Conservation (phyloP, 805 yeast species). For the Lipomyces sp. region DNA sequence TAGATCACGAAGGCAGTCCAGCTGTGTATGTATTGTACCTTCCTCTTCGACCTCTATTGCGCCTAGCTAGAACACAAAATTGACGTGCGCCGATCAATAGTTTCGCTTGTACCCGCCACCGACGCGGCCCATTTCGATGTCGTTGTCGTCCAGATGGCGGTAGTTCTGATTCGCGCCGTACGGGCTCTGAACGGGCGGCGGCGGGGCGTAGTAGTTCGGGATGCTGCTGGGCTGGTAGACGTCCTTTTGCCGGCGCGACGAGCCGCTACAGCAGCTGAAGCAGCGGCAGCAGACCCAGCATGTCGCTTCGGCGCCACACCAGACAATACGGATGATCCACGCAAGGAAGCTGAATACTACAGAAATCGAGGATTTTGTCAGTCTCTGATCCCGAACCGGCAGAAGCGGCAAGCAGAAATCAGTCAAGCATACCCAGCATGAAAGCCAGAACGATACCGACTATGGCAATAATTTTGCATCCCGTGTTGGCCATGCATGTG, state of each 20-base stretch:
- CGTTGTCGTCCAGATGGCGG: conserved; percentile 9
- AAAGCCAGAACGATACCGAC: conserved; percentile 63
- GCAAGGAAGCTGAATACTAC: conserved; percentile 11
- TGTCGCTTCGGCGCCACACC: conserved; percentile 20
- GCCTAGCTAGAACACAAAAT: too few relatives aligned
- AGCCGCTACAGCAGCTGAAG: conserved; percentile 4
- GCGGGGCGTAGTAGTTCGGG: conserved; percentile 20
- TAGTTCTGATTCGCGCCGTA: conserved; percentile 1
- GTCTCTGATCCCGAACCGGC: not conserved
- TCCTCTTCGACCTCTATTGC: too few relatives aligned
- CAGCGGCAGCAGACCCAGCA: conserved; percentile 20
- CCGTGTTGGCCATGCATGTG: conserved; percentile 72
- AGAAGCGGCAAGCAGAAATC: not conserved
- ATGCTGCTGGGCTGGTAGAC: not conserved
- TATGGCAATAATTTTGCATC: conserved; percentile 74
- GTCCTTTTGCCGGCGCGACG: not conserved
- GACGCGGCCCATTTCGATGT: conserved; percentile 22
- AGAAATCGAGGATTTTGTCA: not conserved
- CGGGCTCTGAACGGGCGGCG: conserved; percentile 4
- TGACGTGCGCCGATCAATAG: too few relatives aligned
- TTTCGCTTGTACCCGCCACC: not conserved
- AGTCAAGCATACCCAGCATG: conserved; percentile 38
- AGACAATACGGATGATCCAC: conserved; percentile 20
- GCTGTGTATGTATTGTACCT: too few relatives aligned
- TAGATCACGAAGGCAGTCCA: too few relatives aligned